Evolutionary conservation across 305 asterid species (phyloP).

Genomic region (Rubia tinctorum): DNA sequence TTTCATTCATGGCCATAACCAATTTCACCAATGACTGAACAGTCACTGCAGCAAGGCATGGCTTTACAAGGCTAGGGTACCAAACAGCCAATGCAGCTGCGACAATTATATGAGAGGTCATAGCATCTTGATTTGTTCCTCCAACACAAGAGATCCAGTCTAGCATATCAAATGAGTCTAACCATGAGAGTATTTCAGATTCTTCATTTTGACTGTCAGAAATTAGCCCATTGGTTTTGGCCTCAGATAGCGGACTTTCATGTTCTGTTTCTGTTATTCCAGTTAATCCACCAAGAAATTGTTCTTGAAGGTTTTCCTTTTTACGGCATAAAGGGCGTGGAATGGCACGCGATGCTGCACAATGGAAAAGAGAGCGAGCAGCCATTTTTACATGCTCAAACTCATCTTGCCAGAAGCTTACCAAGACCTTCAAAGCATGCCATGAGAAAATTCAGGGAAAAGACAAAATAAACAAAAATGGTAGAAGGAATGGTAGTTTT

Average conservation of each 20-base stretch:
- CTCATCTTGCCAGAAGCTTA: conserved; percentile 98
- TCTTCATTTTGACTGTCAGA: conserved; percentile 51
- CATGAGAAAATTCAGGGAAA: conserved; percentile 15
- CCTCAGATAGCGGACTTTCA: conserved; percentile 22
- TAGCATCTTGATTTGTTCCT: conserved; percentile 94
- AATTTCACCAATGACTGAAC: conserved; percentile 77
- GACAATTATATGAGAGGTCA: conserved; percentile 90
- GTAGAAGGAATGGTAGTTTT: not conserved
- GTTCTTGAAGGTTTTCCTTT: conserved; percentile 32
- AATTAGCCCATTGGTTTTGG: conserved; percentile 20
- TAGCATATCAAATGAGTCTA: conserved; percentile 86
- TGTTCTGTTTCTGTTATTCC: conserved; percentile 38
- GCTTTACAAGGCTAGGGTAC: conserved; percentile 92
- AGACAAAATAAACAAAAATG: not conserved
- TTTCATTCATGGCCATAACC: conserved; percentile 90
- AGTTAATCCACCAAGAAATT: conserved; percentile 27
- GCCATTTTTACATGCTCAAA: conserved; percentile 95
- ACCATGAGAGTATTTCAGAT: conserved; percentile 66
- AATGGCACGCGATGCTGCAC: conserved; percentile 96
- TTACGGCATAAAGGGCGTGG: conserved; percentile 60
- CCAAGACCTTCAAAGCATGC: conserved; percentile 64
- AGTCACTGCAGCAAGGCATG: conserved; percentile 52
- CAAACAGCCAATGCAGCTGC: conserved; percentile 97
- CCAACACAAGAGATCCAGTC: conserved; percentile 95
- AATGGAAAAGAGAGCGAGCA: conserved; percentile 95